Base-by-base conservation (phyloP, 352 stramenopile species). In the Phytophthora pisi region DNA sequence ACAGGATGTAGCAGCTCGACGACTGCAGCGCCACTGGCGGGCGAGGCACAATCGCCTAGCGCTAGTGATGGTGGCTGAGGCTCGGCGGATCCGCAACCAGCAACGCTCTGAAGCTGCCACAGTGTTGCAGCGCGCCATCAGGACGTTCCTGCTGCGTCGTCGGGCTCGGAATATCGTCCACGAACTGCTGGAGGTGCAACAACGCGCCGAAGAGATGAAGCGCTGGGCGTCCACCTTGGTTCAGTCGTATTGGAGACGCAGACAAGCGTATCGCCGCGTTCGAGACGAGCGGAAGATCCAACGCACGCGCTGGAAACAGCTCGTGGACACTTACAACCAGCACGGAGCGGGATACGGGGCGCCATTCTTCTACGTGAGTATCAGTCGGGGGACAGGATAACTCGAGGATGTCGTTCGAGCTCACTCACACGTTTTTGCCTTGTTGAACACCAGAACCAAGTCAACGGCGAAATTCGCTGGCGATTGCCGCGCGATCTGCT, bases 351-450 rank as follows among this genome's bases (percentile, higher is more conserved):
- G 84, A n/a, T 81, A 68, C 38, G 84, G 84, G 7, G 86, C 86
- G 1, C 86, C 86, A n/a, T 98, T 98, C 63, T 98, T 96, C 79
- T 98, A 98, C 64, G 84, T 95, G 59, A 49, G 82, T 61, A 20
- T 20, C 20, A 20, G 20, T 26, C 10, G 51, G 2, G 15, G 11
- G 5, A 23, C 16, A 15, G 36, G 30, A 10, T 52, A 18, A 15
- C 16, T 66, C 34, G 13, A 20, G n/a, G 8, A 26, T 38, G 20
- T 4, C 40, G 31, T 55, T 5, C 23, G 28, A 31, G 7, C 5
- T 31, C 8, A 16, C 34, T 67, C 36, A 57, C 66, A 28, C 28
- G 46, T 20, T 16, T 38, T 31, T 62, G 13, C 34, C 2, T 10
- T 57, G 3, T 54, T 28, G n/a, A 10, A 23, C 43, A 26, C 24